phyloP scores from a whole-genome alignment of 1,284 basidiomycete genomes.

The Gastroboletus turbinatus region DNA sequence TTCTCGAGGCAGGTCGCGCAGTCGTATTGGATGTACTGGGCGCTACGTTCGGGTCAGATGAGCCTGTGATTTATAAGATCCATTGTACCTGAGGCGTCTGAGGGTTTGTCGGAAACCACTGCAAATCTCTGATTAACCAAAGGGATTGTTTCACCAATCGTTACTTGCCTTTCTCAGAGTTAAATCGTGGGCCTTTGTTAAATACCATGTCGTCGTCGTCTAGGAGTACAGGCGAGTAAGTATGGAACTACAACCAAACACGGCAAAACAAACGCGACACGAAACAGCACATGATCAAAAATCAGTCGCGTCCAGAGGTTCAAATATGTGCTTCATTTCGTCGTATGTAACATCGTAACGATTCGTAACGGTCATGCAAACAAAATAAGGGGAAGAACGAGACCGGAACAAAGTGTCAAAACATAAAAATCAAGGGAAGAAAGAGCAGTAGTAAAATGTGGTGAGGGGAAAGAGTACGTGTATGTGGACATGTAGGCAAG shows the following conservation, averaged over 20 bases:
- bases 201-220: constrained; percentile 34
- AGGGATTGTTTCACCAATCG: background rate
- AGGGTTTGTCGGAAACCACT: constrained; percentile 38
- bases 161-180: constrained; percentile 38
- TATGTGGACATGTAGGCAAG: constrained; percentile 5
- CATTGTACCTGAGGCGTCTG: constrained; percentile 42
- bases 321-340: constrained; percentile 24
- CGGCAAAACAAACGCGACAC: constrained; percentile 23
- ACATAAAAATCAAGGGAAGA: constrained; percentile 7
- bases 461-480: constrained; percentile 2
- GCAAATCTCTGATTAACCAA: background rate
- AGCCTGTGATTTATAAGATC: background rate
- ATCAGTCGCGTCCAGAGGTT: constrained; percentile 13
- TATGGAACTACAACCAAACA: constrained; percentile 24
- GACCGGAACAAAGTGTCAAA: constrained; percentile 6
- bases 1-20: constrained; percentile 10
- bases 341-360: constrained; percentile 32
- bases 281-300: constrained; percentile 25
- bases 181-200: constrained; percentile 42
- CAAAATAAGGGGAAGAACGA: constrained; percentile 11
- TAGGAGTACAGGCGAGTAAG: background rate
- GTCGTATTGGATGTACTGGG: constrained; percentile 34
- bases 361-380: constrained; percentile 28
- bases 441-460: constrained; percentile 12
- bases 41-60: constrained; percentile 32